Evolutionary conservation across 495 filamentous ascomycete genomes (phyloP).

Genomic region (Neurospora sp.): DNA sequence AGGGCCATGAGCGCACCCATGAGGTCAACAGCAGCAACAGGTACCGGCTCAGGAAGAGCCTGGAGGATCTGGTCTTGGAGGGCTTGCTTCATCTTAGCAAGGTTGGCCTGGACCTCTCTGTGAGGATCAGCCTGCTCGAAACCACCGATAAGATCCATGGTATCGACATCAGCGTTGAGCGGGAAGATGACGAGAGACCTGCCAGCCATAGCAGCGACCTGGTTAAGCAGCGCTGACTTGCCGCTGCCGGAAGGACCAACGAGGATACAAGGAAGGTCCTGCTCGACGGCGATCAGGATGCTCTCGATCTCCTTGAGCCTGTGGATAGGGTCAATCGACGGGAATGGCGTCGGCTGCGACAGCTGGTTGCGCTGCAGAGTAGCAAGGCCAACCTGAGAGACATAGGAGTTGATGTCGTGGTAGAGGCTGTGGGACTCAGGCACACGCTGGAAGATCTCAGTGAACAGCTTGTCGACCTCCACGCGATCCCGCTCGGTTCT

Average conservation of each 20-base stretch:
- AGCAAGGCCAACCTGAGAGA: conserved; percentile 67
- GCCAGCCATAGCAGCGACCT: conserved; percentile 68
- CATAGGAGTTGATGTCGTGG: conserved; percentile 39
- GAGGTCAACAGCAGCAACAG: conserved; percentile 33
- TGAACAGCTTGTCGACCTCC: conserved; percentile 53
- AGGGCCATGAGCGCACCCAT: conserved; percentile 26
- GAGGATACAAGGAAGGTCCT: conserved; percentile 79
- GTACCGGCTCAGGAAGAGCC: conserved; percentile 33
- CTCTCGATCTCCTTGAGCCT: conserved; percentile 67
- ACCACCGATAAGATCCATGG: conserved; percentile 92
- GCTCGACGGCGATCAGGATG: conserved; percentile 73
- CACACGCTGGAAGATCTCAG: conserved; percentile 24
- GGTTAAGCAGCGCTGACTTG: conserved; percentile 68
- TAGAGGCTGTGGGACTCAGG: conserved; percentile 53
- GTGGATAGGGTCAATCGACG: conserved; percentile 45
- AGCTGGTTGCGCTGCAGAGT: conserved; percentile 49
- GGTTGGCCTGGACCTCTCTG: conserved; percentile 49
- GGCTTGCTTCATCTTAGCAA: conserved; percentile 42
- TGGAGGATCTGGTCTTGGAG: conserved; percentile 44
- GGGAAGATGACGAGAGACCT: conserved; percentile 65
- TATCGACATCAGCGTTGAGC: conserved; percentile 86
- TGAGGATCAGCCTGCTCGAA: conserved; percentile 88
- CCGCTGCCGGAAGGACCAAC: conserved; percentile 79
- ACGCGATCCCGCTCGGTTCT: conserved; percentile 56
- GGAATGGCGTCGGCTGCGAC: conserved; percentile 44